Conservation (phyloP, 148 eudicot species). For the Chenopodium suecicum region DNA sequence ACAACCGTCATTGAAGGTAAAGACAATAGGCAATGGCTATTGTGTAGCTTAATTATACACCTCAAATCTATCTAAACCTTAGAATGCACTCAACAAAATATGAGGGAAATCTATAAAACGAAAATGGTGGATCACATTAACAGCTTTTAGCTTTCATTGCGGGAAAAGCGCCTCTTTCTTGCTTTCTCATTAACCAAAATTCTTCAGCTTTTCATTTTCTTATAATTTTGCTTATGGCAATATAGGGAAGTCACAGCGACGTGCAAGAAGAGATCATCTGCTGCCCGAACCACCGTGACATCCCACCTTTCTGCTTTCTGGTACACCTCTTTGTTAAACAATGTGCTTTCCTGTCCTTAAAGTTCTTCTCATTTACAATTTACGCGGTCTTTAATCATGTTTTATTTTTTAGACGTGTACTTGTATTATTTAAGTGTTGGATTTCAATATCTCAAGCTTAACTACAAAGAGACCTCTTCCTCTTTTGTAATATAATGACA, state of each 20-base stretch:
- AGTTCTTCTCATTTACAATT: too few species aligned
- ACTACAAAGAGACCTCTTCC: too few species aligned
- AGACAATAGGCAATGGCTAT: not conserved
- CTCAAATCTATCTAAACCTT: not conserved
- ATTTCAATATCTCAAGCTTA: too few species aligned
- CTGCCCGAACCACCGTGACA: slow-evolving; percentile 23
- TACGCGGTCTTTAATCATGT: not conserved
- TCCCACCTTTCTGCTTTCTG: slow-evolving; percentile 7
- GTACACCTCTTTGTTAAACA: not conserved
- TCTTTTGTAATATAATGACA: too few species aligned
- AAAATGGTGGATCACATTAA: slow-evolving; percentile 28
- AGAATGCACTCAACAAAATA: not conserved
- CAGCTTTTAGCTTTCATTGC: slow-evolving; percentile 23
- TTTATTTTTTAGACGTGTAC: not conserved
- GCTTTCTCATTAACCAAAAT: slow-evolving; percentile 9
- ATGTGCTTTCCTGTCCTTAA: not conserved
- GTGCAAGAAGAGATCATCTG: slow-evolving; percentile 7
- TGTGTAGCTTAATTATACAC: not conserved
- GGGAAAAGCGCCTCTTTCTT: slow-evolving; percentile 19
- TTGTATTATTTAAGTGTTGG: too few species aligned
- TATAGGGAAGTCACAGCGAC: slow-evolving; percentile 4
- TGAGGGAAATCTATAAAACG: slow-evolving; percentile 10
- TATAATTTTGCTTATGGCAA: slow-evolving; percentile 8
- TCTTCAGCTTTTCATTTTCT: not conserved
- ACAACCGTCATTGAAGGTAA: not conserved